Evolutionary conservation across 306 rosid genomes (phyloP).

Genomic region (Castanospermum australe): DNA sequence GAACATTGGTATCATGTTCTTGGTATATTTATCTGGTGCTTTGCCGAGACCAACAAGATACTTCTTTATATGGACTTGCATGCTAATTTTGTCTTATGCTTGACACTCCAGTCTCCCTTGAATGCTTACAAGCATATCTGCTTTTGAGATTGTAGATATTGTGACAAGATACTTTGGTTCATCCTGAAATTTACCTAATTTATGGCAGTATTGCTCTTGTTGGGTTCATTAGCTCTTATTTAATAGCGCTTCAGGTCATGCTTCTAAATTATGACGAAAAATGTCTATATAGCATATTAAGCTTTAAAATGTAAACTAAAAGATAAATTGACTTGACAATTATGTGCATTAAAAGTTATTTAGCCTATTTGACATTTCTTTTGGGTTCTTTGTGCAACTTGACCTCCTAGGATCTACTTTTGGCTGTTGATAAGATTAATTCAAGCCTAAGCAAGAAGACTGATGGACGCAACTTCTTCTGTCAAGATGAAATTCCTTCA

Average conservation of each 20-base stretch:
- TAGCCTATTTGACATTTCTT: neutral
- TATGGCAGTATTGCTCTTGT: constrained; percentile 7
- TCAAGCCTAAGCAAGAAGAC: constrained; percentile 57
- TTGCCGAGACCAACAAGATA: neutral
- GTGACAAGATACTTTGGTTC: neutral
- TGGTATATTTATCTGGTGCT: neutral
- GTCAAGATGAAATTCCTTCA: constrained; percentile 80
- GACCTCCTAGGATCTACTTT: constrained; percentile 62
- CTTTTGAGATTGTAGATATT: neutral
- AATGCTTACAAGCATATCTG: neutral
- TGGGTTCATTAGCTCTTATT: neutral
- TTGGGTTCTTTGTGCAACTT: constrained; percentile 8
- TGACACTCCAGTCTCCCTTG: too few relatives aligned
- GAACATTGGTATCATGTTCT: neutral
- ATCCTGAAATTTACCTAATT: neutral
- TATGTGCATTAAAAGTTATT: neutral
- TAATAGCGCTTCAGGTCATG: neutral
- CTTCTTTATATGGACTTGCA: neutral
- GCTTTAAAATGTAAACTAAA: neutral
- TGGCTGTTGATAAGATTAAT: constrained; percentile 85
- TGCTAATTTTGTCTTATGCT: too few relatives aligned
- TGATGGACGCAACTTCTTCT: constrained; percentile 49
- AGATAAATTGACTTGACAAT: constrained; percentile 1
- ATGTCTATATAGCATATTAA: neutral
- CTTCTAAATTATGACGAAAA: neutral